These are phyloP conservation scores for Amaranthus palmeri DNA, from an alignment of 148 eudicot species.

Conservation along the genomic window DNA sequence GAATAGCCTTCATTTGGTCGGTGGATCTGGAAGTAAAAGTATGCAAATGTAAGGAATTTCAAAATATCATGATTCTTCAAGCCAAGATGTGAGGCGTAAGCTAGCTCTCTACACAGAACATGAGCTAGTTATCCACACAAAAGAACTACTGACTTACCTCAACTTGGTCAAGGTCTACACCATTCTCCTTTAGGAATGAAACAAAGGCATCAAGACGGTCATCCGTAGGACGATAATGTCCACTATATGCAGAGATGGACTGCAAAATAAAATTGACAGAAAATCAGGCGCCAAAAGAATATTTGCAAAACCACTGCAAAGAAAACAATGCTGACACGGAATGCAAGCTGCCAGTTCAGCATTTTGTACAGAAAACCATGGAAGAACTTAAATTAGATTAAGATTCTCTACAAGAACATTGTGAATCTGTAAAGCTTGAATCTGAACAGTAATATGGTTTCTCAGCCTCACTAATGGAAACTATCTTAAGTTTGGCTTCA, in stretches of 20 bases:
- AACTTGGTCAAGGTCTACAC: slow-evolving; percentile 54
- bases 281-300: slow-evolving; percentile 16
- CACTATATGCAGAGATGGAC: slow-evolving; percentile 87
- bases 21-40: slow-evolving; percentile 38
- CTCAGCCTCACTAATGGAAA: background rate
- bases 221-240: slow-evolving; percentile 90
- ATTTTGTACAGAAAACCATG: background rate
- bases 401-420: background rate
- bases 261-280: slow-evolving; percentile 25
- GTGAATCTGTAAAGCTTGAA: background rate
- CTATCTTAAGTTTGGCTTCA: too few relatives aligned
- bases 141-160: slow-evolving; percentile 35
- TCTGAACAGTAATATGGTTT: background rate
- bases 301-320: background rate
- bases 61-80: too few relatives aligned
- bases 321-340: background rate
- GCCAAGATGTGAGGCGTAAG: background rate
- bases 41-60: too few relatives aligned
- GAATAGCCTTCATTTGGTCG: slow-evolving; percentile 56
- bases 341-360: background rate
- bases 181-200: slow-evolving; percentile 53
- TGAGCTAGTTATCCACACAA: background rate
- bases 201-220: slow-evolving; percentile 58
- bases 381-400: too few relatives aligned
- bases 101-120: too few relatives aligned